Evolutionary conservation across 106 monocot genomes (phyloP), one percentile per base, ranked within the genome.

Genomic region (Phalaenopsis equestris): DNA sequence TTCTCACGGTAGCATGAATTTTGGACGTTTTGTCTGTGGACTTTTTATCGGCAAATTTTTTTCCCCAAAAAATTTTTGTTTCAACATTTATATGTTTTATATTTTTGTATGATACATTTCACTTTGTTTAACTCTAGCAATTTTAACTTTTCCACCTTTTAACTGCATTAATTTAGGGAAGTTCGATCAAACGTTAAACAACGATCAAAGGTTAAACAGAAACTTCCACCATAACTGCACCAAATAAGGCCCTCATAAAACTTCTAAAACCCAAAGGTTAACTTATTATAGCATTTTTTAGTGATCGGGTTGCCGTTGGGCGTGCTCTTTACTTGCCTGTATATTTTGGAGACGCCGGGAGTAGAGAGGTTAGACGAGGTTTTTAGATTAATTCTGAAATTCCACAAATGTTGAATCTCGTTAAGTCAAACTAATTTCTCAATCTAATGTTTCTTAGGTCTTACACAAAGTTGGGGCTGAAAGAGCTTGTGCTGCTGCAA

Each of bases 401-500:
- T n/a, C 43, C 72, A 6, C 41, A 19, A n/a, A 36, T 39, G 38
- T 70, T 12, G 39, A 10, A 36, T 18, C 74, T 19, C n/a, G 23
- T 23, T 11, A 77, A n/a, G 14, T 79, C 65, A 30, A 24, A 58
- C 24, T 76, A 39, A n/a, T 16, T 45, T 38, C 1, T 74, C 48
- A 48, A 79, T 19, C n/a, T n/a, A n/a, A n/a, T 57, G 17, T 65
- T 86, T 14, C 24, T 12, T 81, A 98, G 98, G 90, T 98, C 70
- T 90, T 98, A 11, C 98, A 98, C 77, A 98, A 98, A 92, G 90
- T 98, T 87, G 98, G 98, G 45, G 92, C 98, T 24, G 98, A 91
- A 81, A 87, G 98, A 84, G 98, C 96, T 57, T 97, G 96, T 86
- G 94, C 96, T 84, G 96, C 96, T 64, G 96, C 96, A 37, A 94